Conservation (phyloP, 2,329 filamentous ascomycete genomes). For the Neofusicoccum laricinum region DNA sequence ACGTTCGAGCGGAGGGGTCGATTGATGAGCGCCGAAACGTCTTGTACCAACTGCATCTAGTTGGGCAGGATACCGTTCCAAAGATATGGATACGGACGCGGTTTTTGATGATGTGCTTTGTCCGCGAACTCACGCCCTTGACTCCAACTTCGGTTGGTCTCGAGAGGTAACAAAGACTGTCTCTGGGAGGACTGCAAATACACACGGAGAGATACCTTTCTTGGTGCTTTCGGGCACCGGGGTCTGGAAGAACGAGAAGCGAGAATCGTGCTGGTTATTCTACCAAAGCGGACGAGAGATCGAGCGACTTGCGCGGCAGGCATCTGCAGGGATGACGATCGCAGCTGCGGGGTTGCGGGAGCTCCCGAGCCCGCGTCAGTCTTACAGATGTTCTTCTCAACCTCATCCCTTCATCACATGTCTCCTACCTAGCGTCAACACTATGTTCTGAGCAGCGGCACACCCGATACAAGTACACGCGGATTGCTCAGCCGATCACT, state of each 20-base stretch:
- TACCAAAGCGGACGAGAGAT: conserved; percentile 28
- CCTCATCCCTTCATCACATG: not conserved
- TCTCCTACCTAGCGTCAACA: not conserved
- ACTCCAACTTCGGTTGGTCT: conserved; percentile 52
- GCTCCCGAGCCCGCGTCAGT: conserved; percentile 4
- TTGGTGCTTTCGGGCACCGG: conserved; percentile 18
- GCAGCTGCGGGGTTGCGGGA: conserved; percentile 8
- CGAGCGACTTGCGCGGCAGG: conserved; percentile 10
- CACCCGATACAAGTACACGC: not conserved
- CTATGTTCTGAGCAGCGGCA: conserved; percentile 4
- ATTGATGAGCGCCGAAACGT: conserved; percentile 57
- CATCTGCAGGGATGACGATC: not conserved
- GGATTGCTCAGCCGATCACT: conserved; percentile 14
- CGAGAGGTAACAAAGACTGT: conserved; percentile 93
- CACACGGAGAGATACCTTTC: conserved; percentile 66
- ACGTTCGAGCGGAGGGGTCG: conserved; percentile 48
- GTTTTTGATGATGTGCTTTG: conserved; percentile 97
- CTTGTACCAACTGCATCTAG: conserved; percentile 23
- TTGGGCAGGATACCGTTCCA: conserved; percentile 27
- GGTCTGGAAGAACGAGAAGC: conserved; percentile 15
- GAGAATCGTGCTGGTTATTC: conserved; percentile 22
- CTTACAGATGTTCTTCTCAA: conserved; percentile 4
- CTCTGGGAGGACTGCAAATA: conserved; percentile 77
- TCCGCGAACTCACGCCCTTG: conserved; percentile 58
- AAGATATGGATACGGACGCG: conserved; percentile 56